Conservation (phyloP, 2,329 filamentous ascomycete species). For the Trichoderma aggressivum region DNA sequence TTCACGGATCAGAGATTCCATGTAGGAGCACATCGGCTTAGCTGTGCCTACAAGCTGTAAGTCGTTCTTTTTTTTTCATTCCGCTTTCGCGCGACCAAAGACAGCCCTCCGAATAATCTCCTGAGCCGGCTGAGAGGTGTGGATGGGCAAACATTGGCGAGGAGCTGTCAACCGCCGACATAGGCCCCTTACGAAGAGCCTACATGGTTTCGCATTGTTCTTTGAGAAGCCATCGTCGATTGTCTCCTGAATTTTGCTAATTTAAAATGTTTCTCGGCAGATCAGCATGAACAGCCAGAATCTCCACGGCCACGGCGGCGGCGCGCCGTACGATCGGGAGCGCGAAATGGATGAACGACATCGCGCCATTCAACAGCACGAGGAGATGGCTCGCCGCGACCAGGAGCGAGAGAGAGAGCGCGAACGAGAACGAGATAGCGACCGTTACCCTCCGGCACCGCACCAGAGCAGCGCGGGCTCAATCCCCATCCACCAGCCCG, state of each 20-base stretch:
- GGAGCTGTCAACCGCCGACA: not conserved
- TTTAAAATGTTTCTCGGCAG: conserved; percentile 9
- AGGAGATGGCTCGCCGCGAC: conserved; percentile 53
- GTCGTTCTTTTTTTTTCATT: conserved; percentile 22
- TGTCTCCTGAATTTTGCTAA: conserved; percentile 6
- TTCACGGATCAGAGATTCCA: conserved; percentile 29
- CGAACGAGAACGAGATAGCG: conserved; percentile 61
- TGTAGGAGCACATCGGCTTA: conserved; percentile 35
- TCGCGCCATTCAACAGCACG: conserved; percentile 45
- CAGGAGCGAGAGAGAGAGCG: conserved; percentile 58
- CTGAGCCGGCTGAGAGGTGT: conserved; percentile 3
- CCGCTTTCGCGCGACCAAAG: conserved; percentile 27
- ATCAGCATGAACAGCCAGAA: conserved; percentile 47
- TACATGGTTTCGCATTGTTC: not conserved
- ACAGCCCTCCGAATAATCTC: conserved; percentile 7
- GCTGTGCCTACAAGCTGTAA: conserved; percentile 36
- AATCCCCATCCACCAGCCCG: conserved; percentile 90
- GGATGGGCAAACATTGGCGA: not conserved
- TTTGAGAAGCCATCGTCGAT: not conserved
- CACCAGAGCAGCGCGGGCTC: conserved; percentile 87
- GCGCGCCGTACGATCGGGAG: conserved; percentile 46
- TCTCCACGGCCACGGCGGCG: conserved; percentile 40
- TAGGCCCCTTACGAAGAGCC: not conserved
- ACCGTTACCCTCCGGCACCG: conserved; percentile 63
- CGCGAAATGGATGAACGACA: conserved; percentile 49